Conservation (phyloP, 495 filamentous ascomycete species). For the Aspergillus haitiensis region DNA sequence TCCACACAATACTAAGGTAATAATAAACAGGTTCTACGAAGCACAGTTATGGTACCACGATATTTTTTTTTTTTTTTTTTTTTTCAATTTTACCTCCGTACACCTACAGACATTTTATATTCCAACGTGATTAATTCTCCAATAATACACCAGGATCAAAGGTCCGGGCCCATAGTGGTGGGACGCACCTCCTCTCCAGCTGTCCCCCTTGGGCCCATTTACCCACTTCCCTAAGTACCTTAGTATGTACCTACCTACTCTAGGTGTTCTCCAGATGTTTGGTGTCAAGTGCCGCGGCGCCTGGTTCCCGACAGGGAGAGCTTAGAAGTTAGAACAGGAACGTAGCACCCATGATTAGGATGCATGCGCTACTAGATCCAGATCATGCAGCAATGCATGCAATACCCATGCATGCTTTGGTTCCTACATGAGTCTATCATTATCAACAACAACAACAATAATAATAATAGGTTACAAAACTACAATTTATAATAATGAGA, state of each 20-base stretch:
- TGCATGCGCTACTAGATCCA: constrained; percentile 12
- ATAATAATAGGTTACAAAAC: background rate
- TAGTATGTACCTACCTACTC: background rate
- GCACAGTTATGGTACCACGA: too few relatives aligned
- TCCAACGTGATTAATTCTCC: too few relatives aligned
- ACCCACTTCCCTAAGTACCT: background rate
- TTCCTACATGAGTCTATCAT: constrained; percentile 11
- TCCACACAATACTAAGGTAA: too few relatives aligned
- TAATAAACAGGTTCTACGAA: too few relatives aligned
- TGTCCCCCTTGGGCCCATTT: background rate
- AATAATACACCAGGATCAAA: background rate
- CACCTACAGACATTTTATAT: background rate
- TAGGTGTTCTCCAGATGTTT: background rate
- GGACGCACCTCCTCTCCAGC: background rate
- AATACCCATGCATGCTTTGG: constrained; percentile 11
- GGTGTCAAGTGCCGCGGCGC: constrained; percentile 14
- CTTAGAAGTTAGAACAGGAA: background rate
- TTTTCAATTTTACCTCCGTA: too few relatives aligned
- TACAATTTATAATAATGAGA: background rate
- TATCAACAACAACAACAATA: background rate
- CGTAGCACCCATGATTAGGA: constrained; percentile 2
- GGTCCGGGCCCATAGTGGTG: background rate
- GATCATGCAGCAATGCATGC: constrained; percentile 18
- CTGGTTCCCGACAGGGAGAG: background rate
- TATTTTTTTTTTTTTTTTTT: background rate